Evolutionary conservation across 257 asterid genomes (phyloP).

Genomic region (Fraxinus pennsylvanica): DNA sequence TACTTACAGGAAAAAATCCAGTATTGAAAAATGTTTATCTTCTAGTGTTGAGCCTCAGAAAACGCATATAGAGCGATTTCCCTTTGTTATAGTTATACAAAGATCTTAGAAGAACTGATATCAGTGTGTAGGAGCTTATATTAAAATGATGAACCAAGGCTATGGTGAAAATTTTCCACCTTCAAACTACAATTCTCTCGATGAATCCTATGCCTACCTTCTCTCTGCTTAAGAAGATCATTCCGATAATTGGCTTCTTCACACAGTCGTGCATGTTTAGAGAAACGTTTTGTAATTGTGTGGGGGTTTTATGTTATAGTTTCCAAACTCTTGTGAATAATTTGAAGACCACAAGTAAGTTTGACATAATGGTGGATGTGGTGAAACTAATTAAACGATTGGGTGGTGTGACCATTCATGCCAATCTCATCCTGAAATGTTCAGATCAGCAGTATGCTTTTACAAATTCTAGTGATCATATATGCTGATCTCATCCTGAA

Average conservation of each 20-base stretch:
- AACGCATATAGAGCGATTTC: not conserved
- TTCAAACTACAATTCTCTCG: not conserved
- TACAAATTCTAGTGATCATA: no score
- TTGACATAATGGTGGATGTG: no score
- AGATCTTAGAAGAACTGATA: not conserved
- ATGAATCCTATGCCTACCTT: not conserved
- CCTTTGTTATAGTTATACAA: not conserved
- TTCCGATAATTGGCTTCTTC: not conserved
- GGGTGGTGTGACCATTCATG: no score
- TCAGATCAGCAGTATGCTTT: no score
- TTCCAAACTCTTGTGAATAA: no score
- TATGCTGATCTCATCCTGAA: no score
- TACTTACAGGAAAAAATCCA: not conserved
- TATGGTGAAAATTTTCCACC: not conserved
- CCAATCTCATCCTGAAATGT: no score
- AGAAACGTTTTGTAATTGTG: no score
- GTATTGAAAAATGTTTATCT: not conserved
- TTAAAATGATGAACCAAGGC: not conserved
- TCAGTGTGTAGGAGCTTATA: not conserved
- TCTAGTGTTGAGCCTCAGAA: not conserved
- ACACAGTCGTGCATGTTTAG: not conserved
- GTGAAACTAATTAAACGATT: no score
- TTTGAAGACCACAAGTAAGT: no score
- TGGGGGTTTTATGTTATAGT: no score
- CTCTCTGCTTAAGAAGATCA: not conserved